Base-by-base conservation (phyloP, 2,329 filamentous ascomycete genomes). In the Claviceps capensis region DNA sequence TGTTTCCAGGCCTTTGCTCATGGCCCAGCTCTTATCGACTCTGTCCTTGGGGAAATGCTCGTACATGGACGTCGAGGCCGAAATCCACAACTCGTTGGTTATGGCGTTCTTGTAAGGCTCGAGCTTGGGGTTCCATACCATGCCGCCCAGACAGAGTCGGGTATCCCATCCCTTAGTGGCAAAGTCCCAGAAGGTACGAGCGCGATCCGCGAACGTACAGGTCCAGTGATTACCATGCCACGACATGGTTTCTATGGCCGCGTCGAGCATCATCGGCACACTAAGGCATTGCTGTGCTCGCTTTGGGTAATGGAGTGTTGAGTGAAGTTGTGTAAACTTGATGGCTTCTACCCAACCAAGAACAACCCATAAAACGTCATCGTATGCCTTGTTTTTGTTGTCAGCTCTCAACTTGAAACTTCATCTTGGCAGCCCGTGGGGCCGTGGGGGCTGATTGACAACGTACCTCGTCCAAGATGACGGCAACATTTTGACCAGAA, bases 321-420 rank as follows among this genome's bases (percentile, higher is more conserved):
- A 80, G 62, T 94, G 88, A n/a, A 76, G 69, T 36, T 81, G 71
- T 49, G 91, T 79, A 62, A 95, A 89, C 58, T 85, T 82, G 56
- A 89, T 78, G 48, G 79, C 80, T 63, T 95, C 88, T 50, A 96
- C 71, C 90, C 91, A 96, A 56, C 85, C 88, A 40, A 97, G 75
- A 2, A 94, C 88, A 1, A 96, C 88, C 91, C 91, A 97, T 2
- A 95, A 77, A 71, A 95, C 95, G 65, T 97, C 91, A 63, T 96
- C 91, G 64, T 84, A 95, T 0, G 91, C 91, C 72, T 93, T 2
- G 16, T 16, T 11, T 30, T 16, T 2, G 8, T 34, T 34, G 16
- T 51, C 37, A 47, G 49, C 37, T 41, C 13, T 8, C 9, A 4
- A 34, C 9, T 11, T 34, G 9, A 11, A 42, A 42, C 22, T 19